phyloP scores from a whole-genome alignment of 2,329 filamentous ascomycete genomes.

The Teratosphaeria gauchensis region DNA sequence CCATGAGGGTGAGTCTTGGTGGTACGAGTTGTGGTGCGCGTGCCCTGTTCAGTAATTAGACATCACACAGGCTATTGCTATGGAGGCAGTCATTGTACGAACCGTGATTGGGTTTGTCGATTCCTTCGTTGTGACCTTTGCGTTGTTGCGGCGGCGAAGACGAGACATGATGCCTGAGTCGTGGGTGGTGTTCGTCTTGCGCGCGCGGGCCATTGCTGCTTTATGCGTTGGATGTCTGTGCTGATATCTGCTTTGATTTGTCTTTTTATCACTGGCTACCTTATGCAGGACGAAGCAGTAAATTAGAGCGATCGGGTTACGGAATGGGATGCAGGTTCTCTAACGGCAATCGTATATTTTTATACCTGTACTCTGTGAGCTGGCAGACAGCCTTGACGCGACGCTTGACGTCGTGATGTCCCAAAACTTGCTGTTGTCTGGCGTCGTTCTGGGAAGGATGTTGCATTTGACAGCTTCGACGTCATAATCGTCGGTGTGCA shows the following conservation, averaged over 20 bases:
- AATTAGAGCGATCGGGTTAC: neutral
- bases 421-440: neutral
- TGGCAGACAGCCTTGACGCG: neutral
- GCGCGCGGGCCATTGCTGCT: conserved; percentile 11
- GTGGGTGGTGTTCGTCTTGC: conserved; percentile 19
- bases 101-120: conserved; percentile 31
- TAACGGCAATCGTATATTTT: neutral
- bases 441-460: neutral
- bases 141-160: conserved; percentile 37
- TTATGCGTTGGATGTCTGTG: neutral
- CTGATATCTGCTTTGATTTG: neutral
- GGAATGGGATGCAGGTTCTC: neutral
- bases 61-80: neutral
- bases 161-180: conserved; percentile 47
- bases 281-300: neutral
- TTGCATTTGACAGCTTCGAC: neutral
- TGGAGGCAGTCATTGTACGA: neutral
- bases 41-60: conserved; percentile 8
- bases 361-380: neutral
- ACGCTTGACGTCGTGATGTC: conserved; percentile 1
- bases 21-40: conserved; percentile 28
- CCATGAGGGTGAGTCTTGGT: conserved; percentile 20
- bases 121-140: conserved; percentile 32
- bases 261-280: neutral
- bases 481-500: too few relatives aligned